A percentile compares a stretch with the other conserved stretches of the same genome.
Conservation (phyloP, 305 asterid species). For the Fraxinus albicans region DNA sequence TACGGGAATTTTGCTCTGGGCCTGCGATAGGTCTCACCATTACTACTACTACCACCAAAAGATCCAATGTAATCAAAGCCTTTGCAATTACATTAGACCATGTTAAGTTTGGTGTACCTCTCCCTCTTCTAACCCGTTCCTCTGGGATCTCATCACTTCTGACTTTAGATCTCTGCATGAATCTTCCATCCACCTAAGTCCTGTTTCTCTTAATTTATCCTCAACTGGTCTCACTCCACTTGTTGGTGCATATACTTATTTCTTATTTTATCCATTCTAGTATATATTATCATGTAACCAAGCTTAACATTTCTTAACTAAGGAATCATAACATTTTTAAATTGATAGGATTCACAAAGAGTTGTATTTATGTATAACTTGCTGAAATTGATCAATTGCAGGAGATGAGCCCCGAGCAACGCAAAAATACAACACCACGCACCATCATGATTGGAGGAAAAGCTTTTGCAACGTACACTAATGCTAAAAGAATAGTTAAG, state of each 20-base stretch:
- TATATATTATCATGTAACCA: not conserved
- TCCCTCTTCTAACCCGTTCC: not conserved
- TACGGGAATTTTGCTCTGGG: not conserved
- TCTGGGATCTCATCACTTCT: not conserved
- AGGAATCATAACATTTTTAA: not conserved
- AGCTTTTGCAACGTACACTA: slow-evolving; percentile 97
- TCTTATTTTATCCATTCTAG: not conserved
- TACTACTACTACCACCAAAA: not conserved
- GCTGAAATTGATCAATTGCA: slow-evolving; percentile 36
- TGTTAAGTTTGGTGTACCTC: not conserved
- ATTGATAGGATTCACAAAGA: not conserved
- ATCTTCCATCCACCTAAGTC: slow-evolving; percentile 2
- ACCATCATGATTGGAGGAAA: slow-evolving; percentile 99
- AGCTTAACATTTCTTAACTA: not conserved
- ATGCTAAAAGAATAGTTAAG: slow-evolving; percentile 95
- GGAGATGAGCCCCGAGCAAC: slow-evolving; percentile 96
- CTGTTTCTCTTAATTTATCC: not conserved
- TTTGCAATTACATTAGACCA: not conserved
- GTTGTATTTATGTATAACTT: not conserved
- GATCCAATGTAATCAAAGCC: not conserved
- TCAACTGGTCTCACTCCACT: not conserved
- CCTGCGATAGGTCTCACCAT: not conserved
- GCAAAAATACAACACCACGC: slow-evolving; percentile 78
- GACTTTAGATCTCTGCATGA: not conserved
- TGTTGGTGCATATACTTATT: not conserved